Evolutionary conservation across 1,284 basidiomycete species (phyloP).

Genomic region (Cystobasidium pallidum): DNA sequence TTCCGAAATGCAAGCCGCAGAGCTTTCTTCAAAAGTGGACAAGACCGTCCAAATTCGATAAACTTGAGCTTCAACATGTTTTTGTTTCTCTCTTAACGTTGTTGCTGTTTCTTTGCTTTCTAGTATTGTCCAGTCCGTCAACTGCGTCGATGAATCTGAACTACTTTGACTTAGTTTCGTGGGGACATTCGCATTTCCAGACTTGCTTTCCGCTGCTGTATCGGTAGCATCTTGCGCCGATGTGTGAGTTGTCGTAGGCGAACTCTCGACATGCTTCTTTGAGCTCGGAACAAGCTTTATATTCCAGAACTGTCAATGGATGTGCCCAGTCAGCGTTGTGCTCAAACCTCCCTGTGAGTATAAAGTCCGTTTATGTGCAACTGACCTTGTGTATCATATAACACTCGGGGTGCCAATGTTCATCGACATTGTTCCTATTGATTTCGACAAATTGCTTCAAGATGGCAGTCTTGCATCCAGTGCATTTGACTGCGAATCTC

Average conservation of each 20-base stretch:
- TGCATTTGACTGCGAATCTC: slow-evolving; percentile 96
- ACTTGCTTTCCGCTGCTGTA: not conserved
- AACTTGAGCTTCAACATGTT: slow-evolving; percentile 94
- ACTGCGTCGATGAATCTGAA: slow-evolving; percentile 23
- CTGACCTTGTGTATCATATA: slow-evolving; percentile 98
- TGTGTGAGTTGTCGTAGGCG: not conserved
- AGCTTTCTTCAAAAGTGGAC: slow-evolving; percentile 97
- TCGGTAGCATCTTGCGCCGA: not conserved
- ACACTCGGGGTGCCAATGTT: slow-evolving; percentile 99
- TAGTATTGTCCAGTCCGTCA: slow-evolving; percentile 57
- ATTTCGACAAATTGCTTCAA: slow-evolving; percentile 99
- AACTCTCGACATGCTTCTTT: slow-evolving; percentile 24
- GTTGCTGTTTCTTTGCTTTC: slow-evolving; percentile 76
- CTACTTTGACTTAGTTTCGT: slow-evolving; percentile 57
- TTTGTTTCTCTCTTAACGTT: slow-evolving; percentile 88
- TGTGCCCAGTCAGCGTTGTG: not conserved
- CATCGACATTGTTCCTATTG: slow-evolving; percentile 95
- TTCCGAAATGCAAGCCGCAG: slow-evolving; percentile 98
- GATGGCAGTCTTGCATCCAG: slow-evolving; percentile 96
- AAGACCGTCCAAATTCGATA: slow-evolving; percentile 99
- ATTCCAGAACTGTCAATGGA: slow-evolving; percentile 82
- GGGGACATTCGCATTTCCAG: slow-evolving; percentile 50
- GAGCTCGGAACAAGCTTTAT: slow-evolving; percentile 78
- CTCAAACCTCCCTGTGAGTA: too few species aligned
- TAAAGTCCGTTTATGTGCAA: too few species aligned